Evolutionary conservation across 257 asterid genomes (phyloP), one percentile per base, ranked within the genome.

Genomic region (Apocynum venetum): DNA sequence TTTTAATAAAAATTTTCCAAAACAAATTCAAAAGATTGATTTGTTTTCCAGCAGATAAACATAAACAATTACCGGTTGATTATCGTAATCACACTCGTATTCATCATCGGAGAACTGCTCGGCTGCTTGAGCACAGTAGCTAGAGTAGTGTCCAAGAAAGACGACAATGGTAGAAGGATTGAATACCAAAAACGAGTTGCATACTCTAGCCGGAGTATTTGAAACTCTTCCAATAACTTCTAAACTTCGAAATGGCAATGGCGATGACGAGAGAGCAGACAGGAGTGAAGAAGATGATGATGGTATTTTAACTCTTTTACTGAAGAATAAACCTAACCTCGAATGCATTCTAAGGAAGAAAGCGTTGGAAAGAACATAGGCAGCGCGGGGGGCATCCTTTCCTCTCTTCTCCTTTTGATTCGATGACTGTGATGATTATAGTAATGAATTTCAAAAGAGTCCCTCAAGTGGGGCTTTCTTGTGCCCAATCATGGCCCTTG

Each of bases 101-200:
- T 95, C 99, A 65, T 95, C 99, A 53, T 95, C 99, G 2, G 99
- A 95, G 85, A 91, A 95, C 87, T 95, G 94, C 85, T 95, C 99
- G 1, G 74, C 80, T 20, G 98, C 87, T 66, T 90, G 93, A 36
- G 91, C 80, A 36, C 86, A 86, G 77, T 87, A 89, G 70, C 83
- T 79, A 47, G 93, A 91, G 71, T 82, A 81, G 67, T 69, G 51
- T 14, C 66, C 15, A 7, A 40, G 36, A 19, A 66, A 19, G 44
- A 35, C 4, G 25, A 63, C 71, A 44, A 43, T 71, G 61, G 57
- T 75, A 35, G 68, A 61, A 11, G 72, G 36, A 75, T 46, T 67
- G 41, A 36, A 72, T 51, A 70, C 76, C 36, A 38, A 59, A 43
- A 38, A 20, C 25, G 79, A 52, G 38, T 49, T 60, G 78, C 74